phyloP scores from a whole-genome alignment of 495 filamentous ascomycete species.

The Copromyces sp. region DNA sequence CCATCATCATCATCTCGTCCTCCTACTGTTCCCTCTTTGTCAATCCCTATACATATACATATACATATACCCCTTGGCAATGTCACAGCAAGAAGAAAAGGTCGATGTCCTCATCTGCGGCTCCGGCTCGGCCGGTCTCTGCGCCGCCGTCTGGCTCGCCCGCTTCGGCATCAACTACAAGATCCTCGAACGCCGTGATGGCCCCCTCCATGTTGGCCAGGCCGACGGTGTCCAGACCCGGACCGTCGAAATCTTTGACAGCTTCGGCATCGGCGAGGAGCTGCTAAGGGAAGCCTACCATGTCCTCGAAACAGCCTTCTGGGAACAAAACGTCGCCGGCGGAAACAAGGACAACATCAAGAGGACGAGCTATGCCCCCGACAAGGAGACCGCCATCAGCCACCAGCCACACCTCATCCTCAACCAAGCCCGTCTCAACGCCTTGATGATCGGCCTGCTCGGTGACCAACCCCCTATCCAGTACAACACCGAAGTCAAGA shows the following conservation, averaged over 20 bases:
- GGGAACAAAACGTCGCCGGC: conserved; percentile 25
- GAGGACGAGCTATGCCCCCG: conserved; percentile 44
- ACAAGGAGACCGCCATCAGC: conserved; percentile 54
- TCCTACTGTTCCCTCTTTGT: too few species aligned
- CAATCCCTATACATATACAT: too few species aligned
- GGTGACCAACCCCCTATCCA: conserved; percentile 41
- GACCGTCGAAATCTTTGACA: conserved; percentile 73
- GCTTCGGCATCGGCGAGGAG: conserved; percentile 60
- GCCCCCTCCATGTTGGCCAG: conserved; percentile 57
- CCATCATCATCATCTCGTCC: too few species aligned
- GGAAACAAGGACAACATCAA: conserved; percentile 25
- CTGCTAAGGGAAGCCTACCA: conserved; percentile 64
- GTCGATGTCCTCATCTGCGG: conserved; percentile 55
- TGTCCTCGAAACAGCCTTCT: conserved; percentile 57
- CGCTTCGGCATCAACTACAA: conserved; percentile 49
- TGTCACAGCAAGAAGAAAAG: conserved; percentile 17
- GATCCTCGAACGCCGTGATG: conserved; percentile 52
- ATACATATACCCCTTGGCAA: not conserved
- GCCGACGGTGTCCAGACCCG: conserved; percentile 75
- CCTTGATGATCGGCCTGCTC: conserved; percentile 42
- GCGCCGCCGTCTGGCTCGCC: conserved; percentile 57
- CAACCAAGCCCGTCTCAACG: conserved; percentile 66
- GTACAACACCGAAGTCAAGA: conserved; percentile 48
- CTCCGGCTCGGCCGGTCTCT: conserved; percentile 59
- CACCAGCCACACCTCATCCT: conserved; percentile 67